These are phyloP conservation scores for Cladophialophora chaetospira DNA, from an alignment of 2,329 filamentous ascomycete genomes.

Conservation along the genomic window DNA sequence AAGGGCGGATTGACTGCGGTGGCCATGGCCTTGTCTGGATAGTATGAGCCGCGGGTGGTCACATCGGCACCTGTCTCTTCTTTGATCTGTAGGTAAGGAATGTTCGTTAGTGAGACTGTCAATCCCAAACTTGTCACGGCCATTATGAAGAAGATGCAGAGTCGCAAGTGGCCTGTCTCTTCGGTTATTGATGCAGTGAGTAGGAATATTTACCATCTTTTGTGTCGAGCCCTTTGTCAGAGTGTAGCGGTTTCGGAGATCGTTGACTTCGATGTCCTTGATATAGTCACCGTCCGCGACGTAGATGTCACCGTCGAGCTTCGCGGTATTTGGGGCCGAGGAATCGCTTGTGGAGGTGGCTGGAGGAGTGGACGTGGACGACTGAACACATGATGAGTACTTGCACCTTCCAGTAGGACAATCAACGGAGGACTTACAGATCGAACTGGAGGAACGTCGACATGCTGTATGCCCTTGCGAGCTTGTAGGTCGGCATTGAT, in stretches of 20 bases:
- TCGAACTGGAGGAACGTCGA: constrained; percentile 80
- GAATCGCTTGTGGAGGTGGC: constrained; percentile 58
- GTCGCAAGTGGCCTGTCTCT: too few species aligned
- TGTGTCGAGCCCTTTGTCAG: constrained; percentile 96
- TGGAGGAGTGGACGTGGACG: constrained; percentile 23
- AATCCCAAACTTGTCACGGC: too few species aligned
- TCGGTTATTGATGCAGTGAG: neutral
- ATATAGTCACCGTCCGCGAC: constrained; percentile 97
- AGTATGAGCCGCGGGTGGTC: constrained; percentile 94
- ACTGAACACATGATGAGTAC: constrained; percentile 6
- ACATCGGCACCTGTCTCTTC: constrained; percentile 99
- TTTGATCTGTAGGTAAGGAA: constrained; percentile 95
- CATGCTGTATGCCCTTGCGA: constrained; percentile 86
- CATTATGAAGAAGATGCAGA: too few species aligned
- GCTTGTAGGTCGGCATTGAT: constrained; percentile 83
- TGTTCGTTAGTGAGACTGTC: constrained; percentile 87
- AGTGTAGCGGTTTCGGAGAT: constrained; percentile 92
- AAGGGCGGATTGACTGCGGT: constrained; percentile 91
- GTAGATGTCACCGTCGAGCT: constrained; percentile 85
- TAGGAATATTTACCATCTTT: constrained; percentile 96
- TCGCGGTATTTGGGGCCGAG: constrained; percentile 52
- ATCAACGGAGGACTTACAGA: constrained; percentile 48
- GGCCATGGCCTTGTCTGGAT: constrained; percentile 96
- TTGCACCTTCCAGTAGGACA: neutral
- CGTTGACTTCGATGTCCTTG: constrained; percentile 98